These are phyloP conservation scores for Gypsophila paniculata DNA, from an alignment of 179 eudicot species.

Conservation along the genomic window DNA sequence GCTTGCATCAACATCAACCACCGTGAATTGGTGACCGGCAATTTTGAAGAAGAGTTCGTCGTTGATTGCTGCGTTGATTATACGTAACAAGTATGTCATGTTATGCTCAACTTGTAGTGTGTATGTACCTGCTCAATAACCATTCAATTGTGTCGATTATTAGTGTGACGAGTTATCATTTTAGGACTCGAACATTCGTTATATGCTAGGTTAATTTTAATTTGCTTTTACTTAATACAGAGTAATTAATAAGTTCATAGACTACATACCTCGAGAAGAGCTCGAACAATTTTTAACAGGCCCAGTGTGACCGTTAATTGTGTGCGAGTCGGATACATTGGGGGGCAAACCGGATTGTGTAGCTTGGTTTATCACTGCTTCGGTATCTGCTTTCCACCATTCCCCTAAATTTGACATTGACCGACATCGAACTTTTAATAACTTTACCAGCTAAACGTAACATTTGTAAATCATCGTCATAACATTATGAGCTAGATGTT, in stretches of 20 bases:
- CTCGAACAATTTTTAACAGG: conserved; percentile 51
- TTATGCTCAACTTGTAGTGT: conserved; percentile 48
- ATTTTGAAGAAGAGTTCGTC: conserved; percentile 71
- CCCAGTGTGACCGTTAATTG: conserved; percentile 63
- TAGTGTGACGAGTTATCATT: too few species aligned
- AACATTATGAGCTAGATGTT: too few species aligned
- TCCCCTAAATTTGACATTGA: conserved; percentile 39
- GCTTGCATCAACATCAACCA: conserved; percentile 66
- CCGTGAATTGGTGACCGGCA: conserved; percentile 48
- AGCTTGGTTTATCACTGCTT: conserved; percentile 56
- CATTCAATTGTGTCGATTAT: background rate
- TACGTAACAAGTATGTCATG: conserved; percentile 55
- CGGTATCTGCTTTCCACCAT: conserved; percentile 84
- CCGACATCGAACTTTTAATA: too few species aligned
- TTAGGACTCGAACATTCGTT: too few species aligned
- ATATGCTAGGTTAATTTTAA: too few species aligned
- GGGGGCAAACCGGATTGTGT: conserved; percentile 53
- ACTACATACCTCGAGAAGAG: conserved; percentile 39
- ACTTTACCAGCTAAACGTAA: too few species aligned
- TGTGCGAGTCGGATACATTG: conserved; percentile 70
- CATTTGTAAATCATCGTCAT: too few species aligned
- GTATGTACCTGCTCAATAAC: conserved; percentile 35
- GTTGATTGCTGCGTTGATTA: conserved; percentile 67
- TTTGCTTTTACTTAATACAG: too few species aligned
- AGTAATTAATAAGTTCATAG: background rate